These are phyloP conservation scores for Boletales sp. DNA, from an alignment of 768 basidiomycete genomes.

Conservation along the genomic window DNA sequence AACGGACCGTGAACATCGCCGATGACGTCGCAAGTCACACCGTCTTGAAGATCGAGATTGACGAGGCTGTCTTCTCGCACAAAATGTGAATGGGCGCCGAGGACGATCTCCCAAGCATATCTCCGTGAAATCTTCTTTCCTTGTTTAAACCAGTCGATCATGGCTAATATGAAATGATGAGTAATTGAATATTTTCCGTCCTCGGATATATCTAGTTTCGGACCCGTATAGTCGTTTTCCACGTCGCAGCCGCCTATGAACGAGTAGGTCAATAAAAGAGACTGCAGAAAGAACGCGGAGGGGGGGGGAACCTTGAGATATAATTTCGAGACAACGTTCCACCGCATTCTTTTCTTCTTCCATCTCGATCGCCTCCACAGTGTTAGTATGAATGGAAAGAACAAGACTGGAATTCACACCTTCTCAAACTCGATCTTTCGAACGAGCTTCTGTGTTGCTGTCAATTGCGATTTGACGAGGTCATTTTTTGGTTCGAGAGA, in stretches of 20 bases:
- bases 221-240: constrained; percentile 72
- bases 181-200: constrained; percentile 74
- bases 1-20: constrained; percentile 91
- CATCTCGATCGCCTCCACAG: constrained; percentile 77
- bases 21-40: constrained; percentile 86
- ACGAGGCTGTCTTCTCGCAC: constrained; percentile 79
- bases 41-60: constrained; percentile 68
- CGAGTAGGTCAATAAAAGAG: constrained; percentile 2
- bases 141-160: constrained; percentile 91
- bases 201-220: constrained; percentile 55
- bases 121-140: constrained; percentile 90
- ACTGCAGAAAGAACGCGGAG: background rate
- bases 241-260: constrained; percentile 70
- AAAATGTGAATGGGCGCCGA: constrained; percentile 79
- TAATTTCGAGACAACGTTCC: constrained; percentile 72
- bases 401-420: constrained; percentile 35
- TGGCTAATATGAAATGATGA: constrained; percentile 70
- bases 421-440: constrained; percentile 91
- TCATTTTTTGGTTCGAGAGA: constrained; percentile 84
- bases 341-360: constrained; percentile 85
- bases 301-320: constrained; percentile 60
- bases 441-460: constrained; percentile 87
- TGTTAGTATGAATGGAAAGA: constrained; percentile 1
- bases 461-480: constrained; percentile 72
- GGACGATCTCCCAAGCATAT: constrained; percentile 93